Evolutionary conservation across 139 green algal genomes (phyloP).

Genomic region (Pseudopediastrum boryanum): DNA sequence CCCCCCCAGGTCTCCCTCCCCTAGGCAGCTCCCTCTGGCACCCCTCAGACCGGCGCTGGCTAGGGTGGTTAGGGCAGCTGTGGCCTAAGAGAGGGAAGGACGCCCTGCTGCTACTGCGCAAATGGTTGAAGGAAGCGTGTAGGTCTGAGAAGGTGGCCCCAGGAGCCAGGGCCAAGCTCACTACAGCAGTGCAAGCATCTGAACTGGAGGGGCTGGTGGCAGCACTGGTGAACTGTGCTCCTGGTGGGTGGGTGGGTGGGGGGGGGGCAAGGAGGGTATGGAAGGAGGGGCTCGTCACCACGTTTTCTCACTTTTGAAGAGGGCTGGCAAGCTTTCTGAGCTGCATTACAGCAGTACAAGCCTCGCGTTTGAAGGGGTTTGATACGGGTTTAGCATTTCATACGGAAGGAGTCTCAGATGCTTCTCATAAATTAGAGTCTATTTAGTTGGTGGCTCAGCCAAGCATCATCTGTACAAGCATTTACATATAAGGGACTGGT

Average conservation of each 20-base stretch:
- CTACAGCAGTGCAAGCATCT: conserved; percentile 40
- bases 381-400: too few species aligned
- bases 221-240: conserved; percentile 35
- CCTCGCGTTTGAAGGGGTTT: too few species aligned
- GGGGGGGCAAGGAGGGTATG: too few species aligned
- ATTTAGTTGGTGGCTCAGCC: too few species aligned
- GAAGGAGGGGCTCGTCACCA: too few species aligned
- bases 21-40: conserved; percentile 40
- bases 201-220: conserved; percentile 57
- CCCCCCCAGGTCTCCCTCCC: neutral
- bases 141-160: conserved; percentile 50
- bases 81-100: conserved; percentile 47
- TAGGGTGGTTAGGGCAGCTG: conserved; percentile 54
- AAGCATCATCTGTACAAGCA: too few species aligned
- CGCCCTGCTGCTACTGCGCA: conserved; percentile 55
- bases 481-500: too few species aligned
- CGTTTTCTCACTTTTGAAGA: too few species aligned
- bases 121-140: conserved; percentile 67
- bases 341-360: too few species aligned
- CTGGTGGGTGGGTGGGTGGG: conserved; percentile 21
- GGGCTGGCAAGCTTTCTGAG: too few species aligned
- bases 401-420: too few species aligned
- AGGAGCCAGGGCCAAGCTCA: conserved; percentile 44
- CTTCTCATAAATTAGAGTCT: too few species aligned
- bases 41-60: conserved; percentile 32